Base-by-base conservation (phyloP, 2,329 filamentous ascomycete genomes). In the Fusarium equiseti region DNA sequence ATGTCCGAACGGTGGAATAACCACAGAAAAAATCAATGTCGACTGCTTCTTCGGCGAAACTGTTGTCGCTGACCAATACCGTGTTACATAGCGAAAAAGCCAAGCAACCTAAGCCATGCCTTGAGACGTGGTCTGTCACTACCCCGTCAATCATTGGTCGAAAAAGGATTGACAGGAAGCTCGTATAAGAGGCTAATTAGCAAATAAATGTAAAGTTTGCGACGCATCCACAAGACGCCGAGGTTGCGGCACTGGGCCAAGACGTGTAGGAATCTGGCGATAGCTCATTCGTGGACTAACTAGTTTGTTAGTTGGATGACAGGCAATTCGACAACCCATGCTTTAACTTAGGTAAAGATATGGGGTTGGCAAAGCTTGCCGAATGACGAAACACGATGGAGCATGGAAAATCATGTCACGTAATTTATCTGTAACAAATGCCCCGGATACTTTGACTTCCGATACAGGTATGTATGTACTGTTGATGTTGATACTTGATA, bases 261-360 rank as follows among this genome's bases (percentile, higher is more conserved):
- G 43, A 58, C 42, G 20, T 29, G 22, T 35, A 40, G 35, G 22
- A 44, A 43, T 66, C 66, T 51, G 50, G 43, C 18, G 26, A n/a
- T 22, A 35, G 11, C 46, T 65, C 60, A 71, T 71, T 75, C 65
- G 66, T 75, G 71, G 71, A 71, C 72, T 66, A 69, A 71, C 20
- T 49, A 63, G 63, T 75, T 71, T 71, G 65, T 70, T 66, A 69
- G 69, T 20, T 49, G 22, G 15, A 10, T 42, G 51, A 35, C 46
- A 48, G 31, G 68, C 64, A 43, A 57, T 55, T 52, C 38, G 32
- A 35, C 42, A 27, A 40, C 20, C 38, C 35, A 53, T 60, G 68
- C 65, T 51, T 67, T 51, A 49, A 54, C 58, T 46, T 57, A 68
- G 58, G 59, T 29, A 45, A 46, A 59, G 68, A 63, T 69, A 71